Evolutionary conservation across 495 filamentous ascomycete species (phyloP).

Genomic region (Diplogelasinospora grovesii): DNA sequence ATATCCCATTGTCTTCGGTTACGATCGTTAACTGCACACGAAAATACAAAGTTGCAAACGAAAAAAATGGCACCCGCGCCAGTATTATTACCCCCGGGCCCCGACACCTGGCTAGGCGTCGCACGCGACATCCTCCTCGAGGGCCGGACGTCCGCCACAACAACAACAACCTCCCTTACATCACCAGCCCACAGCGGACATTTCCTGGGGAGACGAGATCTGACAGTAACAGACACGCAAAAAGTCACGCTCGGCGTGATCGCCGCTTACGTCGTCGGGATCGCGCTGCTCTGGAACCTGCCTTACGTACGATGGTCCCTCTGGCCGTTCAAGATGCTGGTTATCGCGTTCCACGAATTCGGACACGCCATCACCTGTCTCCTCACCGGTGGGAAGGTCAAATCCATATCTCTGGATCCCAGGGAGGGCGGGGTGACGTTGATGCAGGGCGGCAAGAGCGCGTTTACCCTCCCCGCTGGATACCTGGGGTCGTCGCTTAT

Average conservation of each 20-base stretch:
- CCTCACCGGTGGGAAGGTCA: conserved; percentile 64
- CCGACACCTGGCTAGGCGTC: too few relatives aligned
- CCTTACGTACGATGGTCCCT: conserved; percentile 66
- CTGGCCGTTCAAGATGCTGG: conserved; percentile 89
- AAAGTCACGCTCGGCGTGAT: conserved; percentile 60
- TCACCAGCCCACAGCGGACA: too few relatives aligned
- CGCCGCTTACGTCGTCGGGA: conserved; percentile 62
- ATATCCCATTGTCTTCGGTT: too few relatives aligned
- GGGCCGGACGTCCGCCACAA: too few relatives aligned
- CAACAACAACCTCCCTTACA: conserved; percentile 4
- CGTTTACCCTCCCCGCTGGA: conserved; percentile 67
- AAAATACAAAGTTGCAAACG: too few relatives aligned
- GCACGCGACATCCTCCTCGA: too few relatives aligned
- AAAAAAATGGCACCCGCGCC: too few relatives aligned
- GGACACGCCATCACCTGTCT: conserved; percentile 67
- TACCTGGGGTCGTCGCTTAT: conserved; percentile 72
- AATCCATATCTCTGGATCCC: conserved; percentile 57
- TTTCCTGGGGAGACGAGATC: conserved; percentile 39
- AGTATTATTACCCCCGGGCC: too few relatives aligned
- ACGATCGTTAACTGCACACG: too few relatives aligned
- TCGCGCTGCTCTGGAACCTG: conserved; percentile 72
- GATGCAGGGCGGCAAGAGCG: conserved; percentile 69
- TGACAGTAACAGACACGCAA: conserved; percentile 64
- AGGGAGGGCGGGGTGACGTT: conserved; percentile 68
- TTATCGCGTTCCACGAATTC: conserved; percentile 82